Conservation (phyloP, 2,329 filamentous ascomycete genomes). For the Penicillium oxalicum region DNA sequence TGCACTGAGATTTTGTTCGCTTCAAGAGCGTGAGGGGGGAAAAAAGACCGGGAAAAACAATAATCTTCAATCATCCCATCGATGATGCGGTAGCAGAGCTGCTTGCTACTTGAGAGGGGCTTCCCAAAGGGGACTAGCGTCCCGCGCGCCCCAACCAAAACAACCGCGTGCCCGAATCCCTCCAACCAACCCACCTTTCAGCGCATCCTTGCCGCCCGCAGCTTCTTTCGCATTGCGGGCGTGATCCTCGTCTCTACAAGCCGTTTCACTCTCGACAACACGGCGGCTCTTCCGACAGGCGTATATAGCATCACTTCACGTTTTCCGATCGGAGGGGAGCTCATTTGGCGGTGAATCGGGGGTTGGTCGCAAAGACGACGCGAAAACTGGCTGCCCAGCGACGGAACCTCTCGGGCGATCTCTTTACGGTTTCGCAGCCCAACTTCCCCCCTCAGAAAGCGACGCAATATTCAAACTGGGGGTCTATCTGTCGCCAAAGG, state of each 20-base stretch:
- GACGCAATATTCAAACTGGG: background rate
- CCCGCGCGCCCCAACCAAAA: slow-evolving; percentile 39
- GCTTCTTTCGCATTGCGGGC: slow-evolving; percentile 12
- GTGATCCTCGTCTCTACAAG: slow-evolving; percentile 1
- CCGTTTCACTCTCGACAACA: background rate
- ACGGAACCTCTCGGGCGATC: background rate
- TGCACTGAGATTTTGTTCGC: no score
- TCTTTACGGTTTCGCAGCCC: background rate
- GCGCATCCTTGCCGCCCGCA: slow-evolving; percentile 22
- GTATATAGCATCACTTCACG: background rate
- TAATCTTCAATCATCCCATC: no score
- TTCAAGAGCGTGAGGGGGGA: no score
- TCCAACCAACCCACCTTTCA: slow-evolving; percentile 17
- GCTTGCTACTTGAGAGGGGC: slow-evolving; percentile 5
- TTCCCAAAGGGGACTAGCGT: slow-evolving; percentile 31
- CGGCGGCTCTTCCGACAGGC: background rate
- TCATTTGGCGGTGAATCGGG: background rate
- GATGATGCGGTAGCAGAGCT: no score
- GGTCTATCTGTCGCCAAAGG: background rate
- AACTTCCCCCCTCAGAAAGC: slow-evolving; percentile 1
- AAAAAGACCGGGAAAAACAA: no score
- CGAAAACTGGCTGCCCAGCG: slow-evolving; percentile 4
- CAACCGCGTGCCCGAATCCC: slow-evolving; percentile 33
- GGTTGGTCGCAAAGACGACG: slow-evolving; percentile 6
- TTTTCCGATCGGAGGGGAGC: background rate